Conservation (phyloP, 805 yeast genomes). For the Torulaspora maleeae region DNA sequence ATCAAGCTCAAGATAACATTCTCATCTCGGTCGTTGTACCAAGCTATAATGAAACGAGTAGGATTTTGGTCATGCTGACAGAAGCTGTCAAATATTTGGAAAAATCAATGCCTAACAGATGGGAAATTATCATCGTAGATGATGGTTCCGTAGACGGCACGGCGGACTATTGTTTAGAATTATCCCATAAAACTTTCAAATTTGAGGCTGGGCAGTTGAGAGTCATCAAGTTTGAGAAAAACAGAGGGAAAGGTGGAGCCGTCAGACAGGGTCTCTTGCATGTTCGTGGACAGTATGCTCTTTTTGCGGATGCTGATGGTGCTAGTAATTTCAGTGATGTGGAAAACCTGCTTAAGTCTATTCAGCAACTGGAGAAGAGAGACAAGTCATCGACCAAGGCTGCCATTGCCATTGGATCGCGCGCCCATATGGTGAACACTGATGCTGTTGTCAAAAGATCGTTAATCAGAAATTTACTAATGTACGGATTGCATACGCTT, state of each 20-base stretch:
- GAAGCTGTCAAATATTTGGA: conserved; percentile 59
- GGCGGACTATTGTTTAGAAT: conserved; percentile 59
- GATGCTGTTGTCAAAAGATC: conserved; percentile 96
- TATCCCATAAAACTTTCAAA: conserved; percentile 44
- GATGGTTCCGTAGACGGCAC: conserved; percentile 90
- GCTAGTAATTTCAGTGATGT: conserved; percentile 80
- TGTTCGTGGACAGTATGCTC: conserved; percentile 62
- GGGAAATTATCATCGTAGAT: conserved; percentile 81
- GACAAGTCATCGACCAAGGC: conserved; percentile 34
- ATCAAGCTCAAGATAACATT: conserved; percentile 36
- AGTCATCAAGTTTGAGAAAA: conserved; percentile 62
- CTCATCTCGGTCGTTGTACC: conserved; percentile 80
- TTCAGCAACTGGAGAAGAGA: conserved; percentile 33
- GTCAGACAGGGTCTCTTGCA: conserved; percentile 87
- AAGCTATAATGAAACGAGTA: conserved; percentile 79
- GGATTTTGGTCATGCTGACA: conserved; percentile 67
- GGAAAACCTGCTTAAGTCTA: conserved; percentile 43
- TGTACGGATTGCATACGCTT: conserved; percentile 86
- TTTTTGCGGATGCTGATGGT: conserved; percentile 98
- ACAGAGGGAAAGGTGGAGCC: conserved; percentile 96
- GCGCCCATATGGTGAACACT: conserved; percentile 94
- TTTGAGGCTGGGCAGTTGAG: conserved; percentile 57
- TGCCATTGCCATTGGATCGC: conserved; percentile 79
- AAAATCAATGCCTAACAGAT: conserved; percentile 29
- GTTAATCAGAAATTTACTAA: conserved; percentile 78